Conservation (phyloP, 768 basidiomycete genomes). For the Agrocybe pediades region DNA sequence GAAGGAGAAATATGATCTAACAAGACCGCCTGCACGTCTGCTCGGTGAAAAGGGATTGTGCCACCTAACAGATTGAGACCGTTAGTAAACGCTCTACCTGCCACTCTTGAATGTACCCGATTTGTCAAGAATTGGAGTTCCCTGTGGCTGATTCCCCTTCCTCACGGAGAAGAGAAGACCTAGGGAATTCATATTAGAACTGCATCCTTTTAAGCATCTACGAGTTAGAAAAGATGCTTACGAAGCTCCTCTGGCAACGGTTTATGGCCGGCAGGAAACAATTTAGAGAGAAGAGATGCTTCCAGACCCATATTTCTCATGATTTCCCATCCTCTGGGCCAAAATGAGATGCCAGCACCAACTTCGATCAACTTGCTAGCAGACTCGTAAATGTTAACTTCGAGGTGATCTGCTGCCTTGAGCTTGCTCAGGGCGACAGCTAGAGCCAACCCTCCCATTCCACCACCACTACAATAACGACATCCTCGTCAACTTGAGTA, state of each 20-base stretch:
- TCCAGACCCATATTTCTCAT: conserved; percentile 40
- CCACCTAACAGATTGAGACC: conserved; percentile 18
- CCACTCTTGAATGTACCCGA: not conserved
- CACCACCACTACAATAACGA: conserved; percentile 28
- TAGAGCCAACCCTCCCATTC: conserved; percentile 33
- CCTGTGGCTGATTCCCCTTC: not conserved
- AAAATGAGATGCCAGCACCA: conserved; percentile 49
- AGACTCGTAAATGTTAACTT: conserved; percentile 48
- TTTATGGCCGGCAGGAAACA: not conserved
- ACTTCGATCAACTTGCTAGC: conserved; percentile 39
- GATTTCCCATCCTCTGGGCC: conserved; percentile 43
- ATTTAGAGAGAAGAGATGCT: conserved; percentile 4
- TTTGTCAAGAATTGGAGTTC: not conserved
- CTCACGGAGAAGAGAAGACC: not conserved
- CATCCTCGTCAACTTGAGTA: not conserved
- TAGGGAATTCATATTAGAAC: not conserved
- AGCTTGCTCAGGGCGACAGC: conserved; percentile 17
- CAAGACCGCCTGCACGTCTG: conserved; percentile 51
- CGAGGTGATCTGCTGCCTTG: conserved; percentile 19
- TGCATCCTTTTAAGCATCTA: not conserved
- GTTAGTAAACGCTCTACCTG: not conserved
- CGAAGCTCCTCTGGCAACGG: not conserved
- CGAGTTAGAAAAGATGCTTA: not conserved
- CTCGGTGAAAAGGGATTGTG: conserved; percentile 39
- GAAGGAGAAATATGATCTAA: conserved; percentile 39